These are phyloP conservation scores for Teratosphaeria pseudoeucalypti DNA, from an alignment of 2,329 filamentous ascomycete genomes.

Conservation along the genomic window DNA sequence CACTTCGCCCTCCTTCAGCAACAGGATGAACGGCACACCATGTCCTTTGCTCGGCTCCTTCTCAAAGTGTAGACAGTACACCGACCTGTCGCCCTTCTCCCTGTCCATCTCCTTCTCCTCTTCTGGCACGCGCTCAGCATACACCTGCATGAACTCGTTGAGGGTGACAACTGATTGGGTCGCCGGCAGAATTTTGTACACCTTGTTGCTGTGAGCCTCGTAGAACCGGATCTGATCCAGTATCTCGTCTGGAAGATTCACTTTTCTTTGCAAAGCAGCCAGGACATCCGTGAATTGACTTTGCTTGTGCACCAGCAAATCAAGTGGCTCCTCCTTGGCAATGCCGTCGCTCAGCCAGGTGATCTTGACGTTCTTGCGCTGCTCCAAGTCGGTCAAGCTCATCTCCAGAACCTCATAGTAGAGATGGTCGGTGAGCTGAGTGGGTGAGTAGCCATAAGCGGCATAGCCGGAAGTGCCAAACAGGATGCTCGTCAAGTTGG, in stretches of 20 bases:
- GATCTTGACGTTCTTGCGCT: constrained; percentile 77
- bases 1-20: constrained; percentile 71
- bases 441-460: constrained; percentile 55
- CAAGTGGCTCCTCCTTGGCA: constrained; percentile 75
- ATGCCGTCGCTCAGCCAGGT: constrained; percentile 83
- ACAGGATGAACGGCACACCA: constrained; percentile 82
- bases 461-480: constrained; percentile 50
- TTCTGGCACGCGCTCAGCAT: constrained; percentile 70
- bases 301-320: constrained; percentile 79
- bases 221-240: constrained; percentile 67
- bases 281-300: constrained; percentile 72
- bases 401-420: constrained; percentile 94
- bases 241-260: constrained; percentile 65
- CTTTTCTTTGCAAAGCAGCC: constrained; percentile 66
- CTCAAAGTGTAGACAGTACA: constrained; percentile 86
- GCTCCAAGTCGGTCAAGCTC: constrained; percentile 84
- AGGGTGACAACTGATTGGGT: constrained; percentile 69
- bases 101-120: constrained; percentile 43
- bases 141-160: constrained; percentile 74
- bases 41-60: constrained; percentile 75
- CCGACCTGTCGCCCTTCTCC: constrained; percentile 57
- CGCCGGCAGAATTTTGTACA: constrained; percentile 64
- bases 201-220: constrained; percentile 71
- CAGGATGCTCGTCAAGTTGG: constrained; percentile 70
- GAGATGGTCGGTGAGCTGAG: constrained; percentile 54